Evolutionary conservation across 208 protist genomes (phyloP).

Genomic region (Trypanosoma congolense): DNA sequence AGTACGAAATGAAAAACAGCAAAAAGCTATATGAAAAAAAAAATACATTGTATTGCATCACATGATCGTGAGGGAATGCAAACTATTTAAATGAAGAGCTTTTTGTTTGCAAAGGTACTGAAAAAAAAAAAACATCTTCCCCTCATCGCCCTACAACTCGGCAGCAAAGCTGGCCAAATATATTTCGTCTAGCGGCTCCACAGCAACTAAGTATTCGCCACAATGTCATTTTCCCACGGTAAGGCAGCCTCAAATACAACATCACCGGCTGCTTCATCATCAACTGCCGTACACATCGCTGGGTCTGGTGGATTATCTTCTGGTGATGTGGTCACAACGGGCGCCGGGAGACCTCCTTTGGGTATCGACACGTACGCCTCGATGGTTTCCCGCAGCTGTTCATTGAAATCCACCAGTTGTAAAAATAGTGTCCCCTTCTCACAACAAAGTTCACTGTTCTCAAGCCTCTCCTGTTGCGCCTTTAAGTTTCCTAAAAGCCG

Average conservation of each 20-base stretch:
- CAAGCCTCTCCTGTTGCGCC: conserved; percentile 24
- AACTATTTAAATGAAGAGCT: too few species aligned
- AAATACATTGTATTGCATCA: too few species aligned
- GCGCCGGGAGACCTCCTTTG: conserved; percentile 8
- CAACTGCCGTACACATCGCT: too few species aligned
- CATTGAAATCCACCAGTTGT: conserved; percentile 29
- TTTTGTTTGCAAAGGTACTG: too few species aligned
- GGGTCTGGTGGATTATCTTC: background rate
- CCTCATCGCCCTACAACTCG: too few species aligned
- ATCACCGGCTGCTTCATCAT: conserved; percentile 6
- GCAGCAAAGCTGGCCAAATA: too few species aligned
- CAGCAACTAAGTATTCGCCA: background rate
- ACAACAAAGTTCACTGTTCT: conserved; percentile 31
- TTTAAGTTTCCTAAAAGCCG: conserved; percentile 33
- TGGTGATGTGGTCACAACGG: background rate
- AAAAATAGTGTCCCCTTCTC: conserved; percentile 22
- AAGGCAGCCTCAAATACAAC: conserved; percentile 42
- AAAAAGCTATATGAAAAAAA: background rate
- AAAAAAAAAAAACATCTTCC: too few species aligned
- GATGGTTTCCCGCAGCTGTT: conserved; percentile 19
- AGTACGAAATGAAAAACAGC: background rate
- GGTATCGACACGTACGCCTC: conserved; percentile 17
- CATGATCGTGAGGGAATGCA: too few species aligned
- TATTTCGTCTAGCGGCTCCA: background rate
- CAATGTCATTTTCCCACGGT: conserved; percentile 43